Evolutionary conservation across 495 filamentous ascomycete species (phyloP).

Genomic region (Coniosporium apollinis): DNA sequence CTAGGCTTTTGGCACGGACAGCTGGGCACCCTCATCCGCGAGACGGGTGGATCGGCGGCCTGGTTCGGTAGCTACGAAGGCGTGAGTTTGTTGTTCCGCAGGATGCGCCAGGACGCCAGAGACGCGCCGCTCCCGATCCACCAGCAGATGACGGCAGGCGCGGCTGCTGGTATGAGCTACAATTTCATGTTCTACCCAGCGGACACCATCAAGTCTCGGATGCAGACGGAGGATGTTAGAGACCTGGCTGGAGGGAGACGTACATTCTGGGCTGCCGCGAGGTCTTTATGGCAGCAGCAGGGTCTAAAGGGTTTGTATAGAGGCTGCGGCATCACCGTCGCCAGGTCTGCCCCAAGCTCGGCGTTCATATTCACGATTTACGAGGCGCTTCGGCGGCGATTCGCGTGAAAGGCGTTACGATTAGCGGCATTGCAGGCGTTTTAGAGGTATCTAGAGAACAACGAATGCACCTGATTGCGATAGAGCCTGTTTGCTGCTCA

Average conservation of each 20-base stretch:
- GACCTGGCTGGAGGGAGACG: constrained; percentile 18
- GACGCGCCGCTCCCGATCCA: constrained; percentile 37
- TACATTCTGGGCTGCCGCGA: constrained; percentile 53
- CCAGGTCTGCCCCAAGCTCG: constrained; percentile 76
- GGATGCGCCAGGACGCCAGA: constrained; percentile 9
- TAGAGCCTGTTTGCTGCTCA: no score
- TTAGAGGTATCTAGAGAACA: no score
- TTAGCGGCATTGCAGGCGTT: no score
- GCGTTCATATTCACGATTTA: constrained; percentile 93
- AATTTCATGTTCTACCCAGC: constrained; percentile 96
- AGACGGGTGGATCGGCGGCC: constrained; percentile 80
- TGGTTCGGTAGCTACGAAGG: constrained; percentile 96
- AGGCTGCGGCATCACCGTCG: constrained; percentile 86
- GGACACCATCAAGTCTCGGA: constrained; percentile 88
- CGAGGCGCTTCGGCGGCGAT: constrained; percentile 57
- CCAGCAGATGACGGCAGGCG: constrained; percentile 77
- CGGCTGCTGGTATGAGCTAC: constrained; percentile 80
- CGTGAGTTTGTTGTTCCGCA: constrained; percentile 45
- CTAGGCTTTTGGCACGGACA: constrained; percentile 91
- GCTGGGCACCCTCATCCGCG: constrained; percentile 78
- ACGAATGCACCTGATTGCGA: no score
- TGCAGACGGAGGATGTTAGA: constrained; percentile 74
- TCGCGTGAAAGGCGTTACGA: no score
- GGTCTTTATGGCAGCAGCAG: constrained; percentile 57
- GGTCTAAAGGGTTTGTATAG: constrained; percentile 77